These are phyloP conservation scores for Rhizopogon vesiculosus DNA, from an alignment of 768 basidiomycete genomes.

Conservation along the genomic window DNA sequence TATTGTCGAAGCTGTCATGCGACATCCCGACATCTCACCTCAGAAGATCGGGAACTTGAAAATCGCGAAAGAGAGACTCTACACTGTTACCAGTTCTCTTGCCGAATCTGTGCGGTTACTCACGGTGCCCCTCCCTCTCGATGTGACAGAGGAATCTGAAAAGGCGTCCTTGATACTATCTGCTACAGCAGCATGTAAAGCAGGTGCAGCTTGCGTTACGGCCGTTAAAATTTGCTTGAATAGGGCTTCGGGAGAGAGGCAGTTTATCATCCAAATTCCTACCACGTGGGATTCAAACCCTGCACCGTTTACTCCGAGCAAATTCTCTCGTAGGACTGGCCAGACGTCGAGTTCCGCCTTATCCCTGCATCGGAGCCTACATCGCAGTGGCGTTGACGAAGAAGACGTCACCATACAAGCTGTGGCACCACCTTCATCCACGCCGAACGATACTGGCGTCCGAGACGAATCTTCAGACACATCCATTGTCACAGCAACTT, in stretches of 20 bases:
- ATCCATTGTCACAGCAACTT: slow-evolving; percentile 35
- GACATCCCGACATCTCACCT: slow-evolving; percentile 63
- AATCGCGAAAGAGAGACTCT: slow-evolving; percentile 74
- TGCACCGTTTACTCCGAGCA: slow-evolving; percentile 42
- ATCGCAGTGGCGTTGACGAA: slow-evolving; percentile 39
- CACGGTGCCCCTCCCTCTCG: slow-evolving; percentile 42
- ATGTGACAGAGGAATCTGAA: slow-evolving; percentile 75
- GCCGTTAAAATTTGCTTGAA: slow-evolving; percentile 81
- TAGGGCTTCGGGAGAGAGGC: slow-evolving; percentile 54
- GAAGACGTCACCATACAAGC: slow-evolving; percentile 63
- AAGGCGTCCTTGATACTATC: slow-evolving; percentile 71
- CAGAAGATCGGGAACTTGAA: slow-evolving; percentile 63
- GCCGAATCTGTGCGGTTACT: slow-evolving; percentile 84
- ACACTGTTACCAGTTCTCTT: slow-evolving; percentile 78
- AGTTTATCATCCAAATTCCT: slow-evolving; percentile 65
- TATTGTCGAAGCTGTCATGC: slow-evolving; percentile 85
- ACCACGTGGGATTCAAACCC: slow-evolving; percentile 39
- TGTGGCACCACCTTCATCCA: slow-evolving; percentile 28
- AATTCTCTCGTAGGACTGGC: slow-evolving; percentile 36
- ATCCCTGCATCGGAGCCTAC: slow-evolving; percentile 31
- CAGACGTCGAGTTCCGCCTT: slow-evolving; percentile 26
- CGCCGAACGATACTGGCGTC: slow-evolving; percentile 11
- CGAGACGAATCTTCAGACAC: slow-evolving; percentile 48
- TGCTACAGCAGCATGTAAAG: slow-evolving; percentile 85
- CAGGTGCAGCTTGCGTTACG: slow-evolving; percentile 84